Conservation (phyloP, 345 rosid species). For the Eucalyptus victrix region DNA sequence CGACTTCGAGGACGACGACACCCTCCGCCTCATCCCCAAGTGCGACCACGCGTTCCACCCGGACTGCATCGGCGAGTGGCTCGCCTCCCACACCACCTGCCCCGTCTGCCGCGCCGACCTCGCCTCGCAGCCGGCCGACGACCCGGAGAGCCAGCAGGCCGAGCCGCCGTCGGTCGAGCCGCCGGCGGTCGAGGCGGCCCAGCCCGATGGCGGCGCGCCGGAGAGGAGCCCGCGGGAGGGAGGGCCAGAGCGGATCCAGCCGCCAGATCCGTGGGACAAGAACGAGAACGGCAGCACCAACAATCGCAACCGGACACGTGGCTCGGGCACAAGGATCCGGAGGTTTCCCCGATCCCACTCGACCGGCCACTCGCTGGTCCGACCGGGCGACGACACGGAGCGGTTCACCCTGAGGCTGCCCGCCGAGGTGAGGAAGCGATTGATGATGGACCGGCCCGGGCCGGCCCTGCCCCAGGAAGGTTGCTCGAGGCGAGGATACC, state of each 20-base stretch:
- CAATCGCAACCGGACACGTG: neutral
- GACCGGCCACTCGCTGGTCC: neutral
- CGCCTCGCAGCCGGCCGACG: constrained; percentile 18
- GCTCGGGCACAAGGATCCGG: neutral
- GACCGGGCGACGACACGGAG: neutral
- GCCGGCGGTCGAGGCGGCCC: constrained; percentile 23
- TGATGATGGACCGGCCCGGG: constrained; percentile 47
- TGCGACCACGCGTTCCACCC: constrained; percentile 93
- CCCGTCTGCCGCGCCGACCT: constrained; percentile 96
- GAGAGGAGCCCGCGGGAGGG: constrained; percentile 53
- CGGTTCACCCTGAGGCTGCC: neutral
- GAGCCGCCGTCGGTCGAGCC: neutral
- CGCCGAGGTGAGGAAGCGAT: constrained; percentile 6
- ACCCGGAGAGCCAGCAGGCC: neutral
- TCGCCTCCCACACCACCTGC: constrained; percentile 72
- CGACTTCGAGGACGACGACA: constrained; percentile 22
- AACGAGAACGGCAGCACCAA: neutral
- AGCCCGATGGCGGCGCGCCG: constrained; percentile 52
- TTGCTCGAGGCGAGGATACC: constrained; percentile 30
- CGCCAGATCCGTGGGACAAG: constrained; percentile 50
- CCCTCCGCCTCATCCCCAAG: constrained; percentile 74
- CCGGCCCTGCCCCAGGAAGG: constrained; percentile 25
- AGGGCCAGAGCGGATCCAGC: constrained; percentile 57
- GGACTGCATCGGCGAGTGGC: constrained; percentile 84
- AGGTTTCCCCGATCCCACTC: neutral